Base-by-base conservation (phyloP, 495 filamentous ascomycete species). In the Penicillium tannophilum region DNA sequence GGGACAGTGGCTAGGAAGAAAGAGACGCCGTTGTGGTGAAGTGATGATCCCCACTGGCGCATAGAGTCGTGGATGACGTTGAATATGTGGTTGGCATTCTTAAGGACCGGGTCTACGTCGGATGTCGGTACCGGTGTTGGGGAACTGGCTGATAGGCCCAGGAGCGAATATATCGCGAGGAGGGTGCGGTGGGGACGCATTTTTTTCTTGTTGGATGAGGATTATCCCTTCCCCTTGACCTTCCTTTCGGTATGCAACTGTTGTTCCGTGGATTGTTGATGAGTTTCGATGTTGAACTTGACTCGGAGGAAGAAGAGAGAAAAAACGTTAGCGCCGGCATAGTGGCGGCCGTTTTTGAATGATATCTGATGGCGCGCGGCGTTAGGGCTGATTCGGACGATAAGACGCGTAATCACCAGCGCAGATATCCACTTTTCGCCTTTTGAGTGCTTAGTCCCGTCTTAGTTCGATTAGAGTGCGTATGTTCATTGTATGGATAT, bases 21-120 rank as follows among this genome's bases (percentile, higher is more conserved):
- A 0, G 86, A 88, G 74, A 88, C 84, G 52, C 86, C 86, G 66
- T 89, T 90, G 62, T 90, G 87, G 46, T 89, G 76, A 5, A 88
- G 65, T 0, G 85, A 86, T 1, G 86, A 88, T 8, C 85, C 86
- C 81, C 84, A 90, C 76, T 89, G 84, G 23, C 87, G 82, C 80
- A 86, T 84, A 19, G 87, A 84, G 28, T 82, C 82, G 61, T 88
- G 85, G 36, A 89, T 70, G 19, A 83, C 74, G 63, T 89, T 90
- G 78, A 89, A 89, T 55, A 89, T 86, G 49, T 82, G 77, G 60
- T 82, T 82, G 26, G 78, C 82, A 64, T 86, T 84, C 46, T 52
- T 55, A 17, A 54, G 19, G 4, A 49, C 36, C 3, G 54, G 52
- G 16, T 59, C 48, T 24, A 35, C 45, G 26, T 28, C 52, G 24